Conservation (phyloP, 2,329 filamentous ascomycete genomes). For the Pseudogymnoascus sp. region DNA sequence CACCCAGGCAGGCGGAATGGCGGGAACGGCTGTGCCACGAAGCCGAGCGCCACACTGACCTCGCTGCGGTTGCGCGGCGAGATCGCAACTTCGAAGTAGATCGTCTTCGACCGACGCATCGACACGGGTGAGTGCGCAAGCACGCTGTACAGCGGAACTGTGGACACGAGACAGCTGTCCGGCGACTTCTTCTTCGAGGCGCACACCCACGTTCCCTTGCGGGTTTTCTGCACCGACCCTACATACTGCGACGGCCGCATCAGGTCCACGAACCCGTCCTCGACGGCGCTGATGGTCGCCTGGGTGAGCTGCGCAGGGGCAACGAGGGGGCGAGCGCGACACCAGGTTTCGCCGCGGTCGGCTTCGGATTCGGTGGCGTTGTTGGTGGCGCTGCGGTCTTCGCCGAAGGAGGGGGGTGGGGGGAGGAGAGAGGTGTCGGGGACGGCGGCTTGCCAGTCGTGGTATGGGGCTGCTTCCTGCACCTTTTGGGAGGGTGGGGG, state of each 20-base stretch:
- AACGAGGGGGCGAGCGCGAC: slow-evolving; percentile 49
- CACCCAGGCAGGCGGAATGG: slow-evolving; percentile 71
- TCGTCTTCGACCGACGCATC: slow-evolving; percentile 40
- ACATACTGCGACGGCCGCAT: slow-evolving; percentile 42
- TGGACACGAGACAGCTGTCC: slow-evolving; percentile 59
- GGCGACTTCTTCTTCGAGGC: slow-evolving; percentile 36
- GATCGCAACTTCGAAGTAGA: slow-evolving; percentile 67
- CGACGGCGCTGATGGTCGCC: slow-evolving; percentile 40
- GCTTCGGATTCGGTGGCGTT: slow-evolving; percentile 61
- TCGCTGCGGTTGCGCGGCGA: slow-evolving; percentile 34
- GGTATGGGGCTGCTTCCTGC: slow-evolving; percentile 31
- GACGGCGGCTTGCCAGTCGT: slow-evolving; percentile 64
- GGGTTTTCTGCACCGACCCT: slow-evolving; percentile 38
- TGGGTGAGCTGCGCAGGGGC: slow-evolving; percentile 43
- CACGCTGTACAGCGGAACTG: slow-evolving; percentile 60
- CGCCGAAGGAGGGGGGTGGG: slow-evolving; percentile 60
- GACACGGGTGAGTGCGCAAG: slow-evolving; percentile 48
- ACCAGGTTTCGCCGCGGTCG: slow-evolving; percentile 59
- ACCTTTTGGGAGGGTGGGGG: slow-evolving; percentile 18
- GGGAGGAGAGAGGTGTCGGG: slow-evolving; percentile 67
- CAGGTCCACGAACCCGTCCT: slow-evolving; percentile 45
- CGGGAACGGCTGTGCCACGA: slow-evolving; percentile 66
- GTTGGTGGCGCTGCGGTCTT: slow-evolving; percentile 56
- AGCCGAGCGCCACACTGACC: slow-evolving; percentile 57
- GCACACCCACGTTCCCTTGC: slow-evolving; percentile 45